A percentile compares a stretch with the other conserved stretches of the same genome.
Conservation (phyloP, 2,329 filamentous ascomycete species). For the Myriosclerotinia curreyana region DNA sequence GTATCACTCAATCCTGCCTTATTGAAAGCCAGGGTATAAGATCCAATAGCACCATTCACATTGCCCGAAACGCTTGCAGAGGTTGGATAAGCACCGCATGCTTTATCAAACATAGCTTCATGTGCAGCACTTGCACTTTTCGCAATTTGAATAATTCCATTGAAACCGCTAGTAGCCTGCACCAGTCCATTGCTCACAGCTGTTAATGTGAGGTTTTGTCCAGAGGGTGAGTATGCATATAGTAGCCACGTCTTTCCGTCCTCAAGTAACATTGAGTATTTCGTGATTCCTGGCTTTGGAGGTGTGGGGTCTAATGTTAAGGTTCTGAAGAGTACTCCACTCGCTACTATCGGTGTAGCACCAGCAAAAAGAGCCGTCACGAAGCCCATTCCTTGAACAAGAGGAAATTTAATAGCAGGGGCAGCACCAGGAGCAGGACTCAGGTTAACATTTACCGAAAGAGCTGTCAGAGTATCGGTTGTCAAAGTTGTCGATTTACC, state of each 20-base stretch:
- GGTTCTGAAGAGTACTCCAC: constrained; percentile 68
- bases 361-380: constrained; percentile 74
- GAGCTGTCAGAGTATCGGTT: constrained; percentile 53
- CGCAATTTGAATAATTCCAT: constrained; percentile 76
- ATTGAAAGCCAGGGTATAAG: constrained; percentile 71
- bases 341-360: constrained; percentile 69
- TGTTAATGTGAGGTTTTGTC: constrained; percentile 62
- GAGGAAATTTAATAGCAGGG: constrained; percentile 69
- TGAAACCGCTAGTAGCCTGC: constrained; percentile 64
- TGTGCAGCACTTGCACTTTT: constrained; percentile 54
- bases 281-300: constrained; percentile 63
- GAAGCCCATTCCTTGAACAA: constrained; percentile 88
- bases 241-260: constrained; percentile 76
- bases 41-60: constrained; percentile 56
- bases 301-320: constrained; percentile 57
- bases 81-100: constrained; percentile 71
- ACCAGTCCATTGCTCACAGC: constrained; percentile 65
- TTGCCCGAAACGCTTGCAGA: constrained; percentile 63
- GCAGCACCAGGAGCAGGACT: constrained; percentile 50
- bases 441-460: constrained; percentile 66
- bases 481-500: constrained; percentile 56
- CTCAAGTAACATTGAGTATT: constrained; percentile 71
- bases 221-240: constrained; percentile 64
- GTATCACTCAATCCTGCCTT: constrained; percentile 62
- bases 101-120: constrained; percentile 70